Percentiles rank a stretch among this genome's conserved stretches.
Conservation (phyloP, 441 rosid species). For the Croton laevigatus region DNA sequence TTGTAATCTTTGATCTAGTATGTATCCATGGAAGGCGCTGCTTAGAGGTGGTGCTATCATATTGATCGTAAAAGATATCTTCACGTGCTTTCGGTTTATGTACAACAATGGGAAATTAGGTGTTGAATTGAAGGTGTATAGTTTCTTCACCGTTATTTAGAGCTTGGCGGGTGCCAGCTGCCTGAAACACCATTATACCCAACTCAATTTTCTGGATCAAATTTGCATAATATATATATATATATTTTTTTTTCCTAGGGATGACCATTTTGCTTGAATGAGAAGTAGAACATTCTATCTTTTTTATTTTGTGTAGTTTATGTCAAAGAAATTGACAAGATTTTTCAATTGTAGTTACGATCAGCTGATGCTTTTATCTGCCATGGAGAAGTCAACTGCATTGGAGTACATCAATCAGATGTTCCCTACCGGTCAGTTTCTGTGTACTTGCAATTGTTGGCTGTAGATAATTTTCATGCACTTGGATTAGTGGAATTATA, state of each 20-base stretch:
- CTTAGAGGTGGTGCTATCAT: conserved; percentile 82
- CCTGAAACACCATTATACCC: too few relatives aligned
- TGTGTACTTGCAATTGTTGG: neutral
- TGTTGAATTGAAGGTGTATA: conserved; percentile 66
- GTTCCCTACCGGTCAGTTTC: conserved; percentile 86
- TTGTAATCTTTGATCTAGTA: conserved; percentile 28
- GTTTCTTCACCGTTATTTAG: conserved; percentile 65
- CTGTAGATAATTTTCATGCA: too few relatives aligned
- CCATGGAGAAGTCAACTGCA: conserved; percentile 92
- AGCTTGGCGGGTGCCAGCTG: conserved; percentile 64
- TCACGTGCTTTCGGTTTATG: conserved; percentile 54
- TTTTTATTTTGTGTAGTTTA: neutral
- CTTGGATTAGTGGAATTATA: too few relatives aligned
- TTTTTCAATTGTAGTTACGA: neutral
- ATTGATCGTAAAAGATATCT: conserved; percentile 49
- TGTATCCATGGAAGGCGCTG: conserved; percentile 77
- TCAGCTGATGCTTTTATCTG: conserved; percentile 1
- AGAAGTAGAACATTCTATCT: neutral
- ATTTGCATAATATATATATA: too few relatives aligned
- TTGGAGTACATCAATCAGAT: conserved; percentile 97
- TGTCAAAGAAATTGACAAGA: neutral
- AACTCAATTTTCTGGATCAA: too few relatives aligned
- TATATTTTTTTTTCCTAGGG: too few relatives aligned
- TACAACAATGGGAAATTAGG: conserved; percentile 64
- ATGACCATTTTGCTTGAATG: neutral